Conservation (phyloP, 1,284 basidiomycete genomes). For the Pseudozyma thailandica region DNA sequence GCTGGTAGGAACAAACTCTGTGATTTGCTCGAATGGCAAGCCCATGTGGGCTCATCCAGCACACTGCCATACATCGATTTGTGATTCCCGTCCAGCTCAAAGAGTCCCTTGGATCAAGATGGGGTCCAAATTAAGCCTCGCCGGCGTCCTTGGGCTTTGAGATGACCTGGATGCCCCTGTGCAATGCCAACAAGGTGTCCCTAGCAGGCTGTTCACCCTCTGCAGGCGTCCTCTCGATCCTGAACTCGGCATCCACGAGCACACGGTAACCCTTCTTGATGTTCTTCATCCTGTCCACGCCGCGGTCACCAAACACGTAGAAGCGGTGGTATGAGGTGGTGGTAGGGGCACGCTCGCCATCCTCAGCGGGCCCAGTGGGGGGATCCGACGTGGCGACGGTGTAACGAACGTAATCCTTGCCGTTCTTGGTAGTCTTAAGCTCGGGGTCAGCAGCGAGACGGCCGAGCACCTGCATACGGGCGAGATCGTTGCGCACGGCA, state of each 20-base stretch:
- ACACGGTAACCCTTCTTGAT: constrained; percentile 63
- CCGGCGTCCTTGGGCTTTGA: constrained; percentile 49
- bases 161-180: constrained; percentile 57
- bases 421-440: constrained; percentile 58
- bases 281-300: constrained; percentile 54
- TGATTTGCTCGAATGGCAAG: too few relatives aligned
- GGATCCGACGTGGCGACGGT: constrained; percentile 63
- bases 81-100: too few relatives aligned
- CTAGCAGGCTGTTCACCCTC: constrained; percentile 37
- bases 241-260: constrained; percentile 63
- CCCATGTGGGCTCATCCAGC: too few relatives aligned
- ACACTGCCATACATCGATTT: too few relatives aligned
- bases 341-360: constrained; percentile 36
- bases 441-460: constrained; percentile 64
- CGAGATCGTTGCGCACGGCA: constrained; percentile 45
- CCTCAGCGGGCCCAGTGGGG: constrained; percentile 57
- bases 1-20: too few relatives aligned
- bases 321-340: constrained; percentile 61
- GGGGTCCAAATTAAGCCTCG: constrained; percentile 13
- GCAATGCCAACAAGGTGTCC: constrained; percentile 52
- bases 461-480: constrained; percentile 65
- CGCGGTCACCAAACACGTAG: constrained; percentile 60
- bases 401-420: constrained; percentile 67
- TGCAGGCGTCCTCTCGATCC: constrained; percentile 48
- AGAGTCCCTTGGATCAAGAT: too few relatives aligned